Percentiles rank a stretch among this genome's conserved stretches.
phyloP scores from a whole-genome alignment of 2,329 filamentous ascomycete species.

The Xylaria sp. region DNA sequence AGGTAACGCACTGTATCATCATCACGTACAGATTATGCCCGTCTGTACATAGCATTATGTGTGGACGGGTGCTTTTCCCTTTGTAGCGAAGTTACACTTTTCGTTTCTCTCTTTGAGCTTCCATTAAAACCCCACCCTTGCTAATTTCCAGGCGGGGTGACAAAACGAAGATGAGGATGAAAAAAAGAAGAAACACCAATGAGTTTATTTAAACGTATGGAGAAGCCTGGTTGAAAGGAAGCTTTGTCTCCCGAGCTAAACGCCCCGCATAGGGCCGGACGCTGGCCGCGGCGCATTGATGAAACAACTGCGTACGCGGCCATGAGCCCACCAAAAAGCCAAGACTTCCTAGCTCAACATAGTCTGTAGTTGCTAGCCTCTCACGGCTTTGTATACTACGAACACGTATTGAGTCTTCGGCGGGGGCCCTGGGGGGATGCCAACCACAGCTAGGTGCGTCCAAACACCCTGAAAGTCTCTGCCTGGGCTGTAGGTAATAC shows the following conservation, averaged over 20 bases:
- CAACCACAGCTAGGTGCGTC: background rate
- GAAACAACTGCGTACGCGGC: slow-evolving; percentile 14
- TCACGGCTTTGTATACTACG: background rate
- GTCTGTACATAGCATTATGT: too few species aligned
- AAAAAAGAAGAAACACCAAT: background rate
- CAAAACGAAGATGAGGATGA: too few species aligned
- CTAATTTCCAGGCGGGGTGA: background rate
- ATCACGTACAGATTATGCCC: too few species aligned
- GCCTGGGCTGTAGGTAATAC: background rate
- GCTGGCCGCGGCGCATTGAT: slow-evolving; percentile 22
- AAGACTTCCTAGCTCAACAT: background rate
- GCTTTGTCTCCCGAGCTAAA: slow-evolving; percentile 7
- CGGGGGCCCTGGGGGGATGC: background rate
- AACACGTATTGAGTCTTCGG: background rate
- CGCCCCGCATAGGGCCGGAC: slow-evolving; percentile 20
- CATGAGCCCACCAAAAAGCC: background rate
- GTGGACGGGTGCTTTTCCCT: too few species aligned
- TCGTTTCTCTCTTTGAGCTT: background rate
- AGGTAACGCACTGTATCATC: background rate
- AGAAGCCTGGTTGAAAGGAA: background rate
- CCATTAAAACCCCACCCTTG: background rate
- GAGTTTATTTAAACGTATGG: background rate
- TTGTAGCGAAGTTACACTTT: too few species aligned
- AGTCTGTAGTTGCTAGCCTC: too few species aligned
- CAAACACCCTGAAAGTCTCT: background rate